Percentiles rank a stretch among this genome's conserved stretches.
These are phyloP conservation scores for Penicillium alfredii DNA, from an alignment of 495 filamentous ascomycete species.

Conservation along the genomic window DNA sequence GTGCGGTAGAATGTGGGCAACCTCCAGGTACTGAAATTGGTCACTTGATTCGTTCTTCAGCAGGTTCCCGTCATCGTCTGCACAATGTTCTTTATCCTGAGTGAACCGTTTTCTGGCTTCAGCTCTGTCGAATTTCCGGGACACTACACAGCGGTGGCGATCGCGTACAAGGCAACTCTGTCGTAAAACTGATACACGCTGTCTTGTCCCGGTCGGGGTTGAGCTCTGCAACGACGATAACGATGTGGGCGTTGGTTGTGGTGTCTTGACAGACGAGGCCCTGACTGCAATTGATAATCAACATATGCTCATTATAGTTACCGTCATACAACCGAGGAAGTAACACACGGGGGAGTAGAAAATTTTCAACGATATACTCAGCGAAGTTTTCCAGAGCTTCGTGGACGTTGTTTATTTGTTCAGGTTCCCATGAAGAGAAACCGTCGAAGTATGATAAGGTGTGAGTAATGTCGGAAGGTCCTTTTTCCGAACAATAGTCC, in stretches of 20 bases:
- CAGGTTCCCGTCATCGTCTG: slow-evolving; percentile 11
- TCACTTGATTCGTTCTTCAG: slow-evolving; percentile 1
- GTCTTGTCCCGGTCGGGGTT: slow-evolving; percentile 5
- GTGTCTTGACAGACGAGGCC: slow-evolving; percentile 13
- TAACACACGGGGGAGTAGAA: slow-evolving; percentile 9
- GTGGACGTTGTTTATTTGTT: slow-evolving; percentile 7
- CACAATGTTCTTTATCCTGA: slow-evolving; percentile 7
- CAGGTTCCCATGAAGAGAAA: slow-evolving; percentile 9
- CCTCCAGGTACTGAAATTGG: slow-evolving; percentile 13
- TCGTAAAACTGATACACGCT: slow-evolving; percentile 17
- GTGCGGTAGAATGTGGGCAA: slow-evolving; percentile 19
- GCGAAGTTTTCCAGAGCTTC: slow-evolving; percentile 6
- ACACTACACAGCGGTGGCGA: slow-evolving; percentile 20
- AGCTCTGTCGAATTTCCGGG: slow-evolving; percentile 17
- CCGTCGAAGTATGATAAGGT: slow-evolving; percentile 6
- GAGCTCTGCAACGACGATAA: slow-evolving; percentile 7
- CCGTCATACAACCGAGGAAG: not conserved
- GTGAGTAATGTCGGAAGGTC: slow-evolving; percentile 7
- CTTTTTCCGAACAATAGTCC: slow-evolving; percentile 3
- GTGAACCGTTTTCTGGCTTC: slow-evolving; percentile 13
- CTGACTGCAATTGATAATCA: slow-evolving; percentile 9
- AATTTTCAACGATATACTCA: slow-evolving; percentile 12
- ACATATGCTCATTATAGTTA: not conserved
- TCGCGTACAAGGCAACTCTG: slow-evolving; percentile 23
- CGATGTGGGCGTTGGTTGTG: slow-evolving; percentile 13